Evolutionary conservation across 1,284 basidiomycete genomes (phyloP).

Genomic region (Fomitopsis pinicola): DNA sequence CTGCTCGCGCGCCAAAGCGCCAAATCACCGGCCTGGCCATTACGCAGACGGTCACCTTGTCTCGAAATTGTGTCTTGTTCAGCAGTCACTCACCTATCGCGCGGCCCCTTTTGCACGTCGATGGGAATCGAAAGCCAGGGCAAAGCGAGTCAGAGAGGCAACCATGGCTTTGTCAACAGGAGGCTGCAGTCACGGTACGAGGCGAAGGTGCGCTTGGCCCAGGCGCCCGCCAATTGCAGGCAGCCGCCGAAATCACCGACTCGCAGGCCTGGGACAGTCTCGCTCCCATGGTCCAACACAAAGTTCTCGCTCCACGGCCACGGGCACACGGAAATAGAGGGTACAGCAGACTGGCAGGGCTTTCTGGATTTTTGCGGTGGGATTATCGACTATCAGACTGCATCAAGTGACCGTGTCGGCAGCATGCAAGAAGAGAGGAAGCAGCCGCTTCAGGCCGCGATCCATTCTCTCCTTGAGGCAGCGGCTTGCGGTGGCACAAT

Average conservation of each 20-base stretch:
- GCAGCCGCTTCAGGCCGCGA: background rate
- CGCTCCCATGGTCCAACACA: background rate
- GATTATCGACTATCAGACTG: background rate
- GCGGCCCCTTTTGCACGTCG: background rate
- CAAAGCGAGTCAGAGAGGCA: background rate
- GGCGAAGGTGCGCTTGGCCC: background rate
- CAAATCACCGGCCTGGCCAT: background rate
- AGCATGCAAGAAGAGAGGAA: background rate
- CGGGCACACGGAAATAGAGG: background rate
- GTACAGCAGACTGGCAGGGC: background rate
- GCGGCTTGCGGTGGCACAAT: background rate
- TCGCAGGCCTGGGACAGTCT: background rate
- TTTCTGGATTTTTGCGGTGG: constrained; percentile 2
- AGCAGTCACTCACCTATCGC: background rate
- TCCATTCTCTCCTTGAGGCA: background rate
- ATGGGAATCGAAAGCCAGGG: background rate
- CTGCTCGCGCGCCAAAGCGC: background rate
- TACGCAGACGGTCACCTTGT: background rate
- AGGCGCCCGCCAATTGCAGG: background rate
- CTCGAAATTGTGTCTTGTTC: background rate
- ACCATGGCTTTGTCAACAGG: background rate
- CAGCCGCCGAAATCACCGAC: background rate
- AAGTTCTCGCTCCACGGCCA: constrained; percentile 2
- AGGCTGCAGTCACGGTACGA: background rate
- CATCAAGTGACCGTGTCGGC: constrained; percentile 6